Evolutionary conservation across 768 basidiomycete species (phyloP).

Genomic region (Tylopilus vinaceipallidus): DNA sequence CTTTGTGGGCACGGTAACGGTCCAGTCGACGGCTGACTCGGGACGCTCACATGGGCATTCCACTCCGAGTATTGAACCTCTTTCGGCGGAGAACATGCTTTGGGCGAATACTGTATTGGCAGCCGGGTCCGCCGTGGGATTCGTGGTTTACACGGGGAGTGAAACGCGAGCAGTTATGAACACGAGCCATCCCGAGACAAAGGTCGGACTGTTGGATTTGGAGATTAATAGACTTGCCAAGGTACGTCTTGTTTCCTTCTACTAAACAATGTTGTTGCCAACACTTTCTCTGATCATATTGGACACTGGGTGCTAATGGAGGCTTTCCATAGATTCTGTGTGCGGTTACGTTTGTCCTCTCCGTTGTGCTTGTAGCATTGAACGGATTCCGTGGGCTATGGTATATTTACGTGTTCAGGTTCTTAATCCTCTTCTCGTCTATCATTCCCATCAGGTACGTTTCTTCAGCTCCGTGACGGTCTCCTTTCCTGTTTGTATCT

Average conservation of each 20-base stretch:
- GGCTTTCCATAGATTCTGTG: conserved; percentile 98
- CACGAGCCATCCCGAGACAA: conserved; percentile 94
- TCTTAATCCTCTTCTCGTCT: conserved; percentile 96
- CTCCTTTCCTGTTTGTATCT: neutral
- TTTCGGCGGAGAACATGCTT: conserved; percentile 94
- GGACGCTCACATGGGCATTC: conserved; percentile 37
- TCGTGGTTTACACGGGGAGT: conserved; percentile 91
- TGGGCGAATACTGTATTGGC: conserved; percentile 99
- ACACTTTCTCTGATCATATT: no score
- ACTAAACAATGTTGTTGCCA: neutral
- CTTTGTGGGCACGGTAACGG: conserved; percentile 90
- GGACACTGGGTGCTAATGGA: no score
- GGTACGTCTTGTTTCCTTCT: conserved; percentile 40
- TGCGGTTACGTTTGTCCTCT: conserved; percentile 88
- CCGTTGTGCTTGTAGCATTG: conserved; percentile 87
- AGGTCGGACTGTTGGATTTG: conserved; percentile 85
- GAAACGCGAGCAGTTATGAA: conserved; percentile 99
- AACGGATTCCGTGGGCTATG: conserved; percentile 95
- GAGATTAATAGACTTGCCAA: conserved; percentile 97
- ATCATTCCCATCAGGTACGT: conserved; percentile 97
- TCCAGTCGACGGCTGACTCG: conserved; percentile 42
- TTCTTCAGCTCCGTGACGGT: neutral
- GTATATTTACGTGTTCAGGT: conserved; percentile 96
- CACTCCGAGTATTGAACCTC: conserved; percentile 61
- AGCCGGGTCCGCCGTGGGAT: conserved; percentile 88